phyloP scores from a whole-genome alignment of 2,329 filamentous ascomycete species.

The Albifimbria verrucaria region DNA sequence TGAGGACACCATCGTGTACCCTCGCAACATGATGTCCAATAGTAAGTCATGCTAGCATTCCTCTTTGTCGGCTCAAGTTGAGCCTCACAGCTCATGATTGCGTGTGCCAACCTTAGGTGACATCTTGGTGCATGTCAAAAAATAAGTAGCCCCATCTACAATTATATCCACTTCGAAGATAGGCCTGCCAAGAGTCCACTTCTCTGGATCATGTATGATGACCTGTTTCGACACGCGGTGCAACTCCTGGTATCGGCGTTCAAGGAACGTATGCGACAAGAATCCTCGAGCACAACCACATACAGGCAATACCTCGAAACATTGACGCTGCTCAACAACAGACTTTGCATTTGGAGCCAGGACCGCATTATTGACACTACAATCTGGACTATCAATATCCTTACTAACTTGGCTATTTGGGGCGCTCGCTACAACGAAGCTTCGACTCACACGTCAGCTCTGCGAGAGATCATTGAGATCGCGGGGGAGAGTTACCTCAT shows the following conservation, averaged over 20 bases:
- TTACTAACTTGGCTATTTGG: not conserved
- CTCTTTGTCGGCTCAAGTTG: too few relatives aligned
- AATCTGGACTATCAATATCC: not conserved
- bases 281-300: not conserved
- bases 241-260: not conserved
- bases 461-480: not conserved
- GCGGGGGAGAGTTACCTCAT: not conserved
- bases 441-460: not conserved
- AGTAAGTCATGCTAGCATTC: too few relatives aligned
- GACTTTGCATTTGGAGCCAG: not conserved
- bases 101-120: not conserved
- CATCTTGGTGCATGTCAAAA: too few relatives aligned
- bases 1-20: too few relatives aligned
- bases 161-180: not conserved
- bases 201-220: not conserved
- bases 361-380: not conserved
- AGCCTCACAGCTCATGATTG: not conserved
- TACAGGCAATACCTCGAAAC: not conserved
- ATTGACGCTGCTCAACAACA: not conserved
- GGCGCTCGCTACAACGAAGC: not conserved
- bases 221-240: not conserved
- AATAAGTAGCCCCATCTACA: not conserved
- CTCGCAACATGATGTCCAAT: not conserved
- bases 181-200: not conserved
- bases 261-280: not conserved